These are phyloP conservation scores for Citrus australasica DNA, from an alignment of 345 rosid species.

Conservation along the genomic window DNA sequence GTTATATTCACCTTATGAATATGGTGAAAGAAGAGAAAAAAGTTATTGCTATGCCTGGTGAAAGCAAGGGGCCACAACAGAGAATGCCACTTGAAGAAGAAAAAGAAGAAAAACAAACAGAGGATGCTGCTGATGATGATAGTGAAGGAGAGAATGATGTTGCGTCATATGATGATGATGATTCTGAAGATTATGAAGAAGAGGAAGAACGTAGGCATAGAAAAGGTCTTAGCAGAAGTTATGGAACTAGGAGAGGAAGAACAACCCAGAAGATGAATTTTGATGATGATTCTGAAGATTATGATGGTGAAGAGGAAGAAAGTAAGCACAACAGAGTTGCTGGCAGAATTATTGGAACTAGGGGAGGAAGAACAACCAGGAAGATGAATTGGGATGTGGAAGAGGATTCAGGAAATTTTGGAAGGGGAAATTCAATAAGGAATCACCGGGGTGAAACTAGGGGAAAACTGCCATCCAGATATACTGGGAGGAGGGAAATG, in stretches of 20 bases:
- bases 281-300: constrained; percentile 33
- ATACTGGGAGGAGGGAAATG: neutral
- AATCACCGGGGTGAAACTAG: neutral
- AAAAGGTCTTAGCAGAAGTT: constrained; percentile 15
- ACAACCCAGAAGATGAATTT: constrained; percentile 4
- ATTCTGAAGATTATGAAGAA: constrained; percentile 38
- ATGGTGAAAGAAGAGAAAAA: constrained; percentile 41
- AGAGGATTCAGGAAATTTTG: neutral
- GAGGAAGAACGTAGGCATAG: constrained; percentile 21
- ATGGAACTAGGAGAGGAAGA: constrained; percentile 14
- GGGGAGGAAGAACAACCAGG: constrained; percentile 15
- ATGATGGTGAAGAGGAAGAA: constrained; percentile 30
- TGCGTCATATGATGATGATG: constrained; percentile 13
- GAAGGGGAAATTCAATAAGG: constrained; percentile 16
- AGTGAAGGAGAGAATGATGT: constrained; percentile 14
- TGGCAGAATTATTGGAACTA: neutral
- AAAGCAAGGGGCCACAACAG: constrained; percentile 37
- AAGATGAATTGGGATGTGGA: constrained; percentile 3
- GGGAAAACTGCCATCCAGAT: neutral
- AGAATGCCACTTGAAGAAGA: constrained; percentile 27
- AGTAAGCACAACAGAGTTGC: constrained; percentile 10
- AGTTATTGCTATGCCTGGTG: constrained; percentile 25
- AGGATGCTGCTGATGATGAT: constrained; percentile 20
- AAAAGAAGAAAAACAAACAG: neutral
- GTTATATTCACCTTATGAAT: constrained; percentile 80